Base-by-base conservation (phyloP, 345 rosid genomes). In the Cardamine resedifolia region DNA sequence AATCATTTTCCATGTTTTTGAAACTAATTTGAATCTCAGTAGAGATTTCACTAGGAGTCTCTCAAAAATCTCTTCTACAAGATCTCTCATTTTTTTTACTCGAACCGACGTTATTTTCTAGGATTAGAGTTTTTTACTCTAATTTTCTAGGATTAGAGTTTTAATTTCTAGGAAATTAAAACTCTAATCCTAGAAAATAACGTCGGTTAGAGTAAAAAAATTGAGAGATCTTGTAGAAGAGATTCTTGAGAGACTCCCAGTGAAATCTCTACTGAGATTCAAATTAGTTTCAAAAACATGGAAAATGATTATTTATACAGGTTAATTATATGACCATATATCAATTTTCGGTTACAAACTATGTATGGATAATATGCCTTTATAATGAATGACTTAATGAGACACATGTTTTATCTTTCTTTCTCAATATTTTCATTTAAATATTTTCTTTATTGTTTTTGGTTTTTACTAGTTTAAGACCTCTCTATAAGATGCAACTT, bases 181-280 rank as follows among this genome's bases (percentile, higher is more conserved):
- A 15, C 21, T 4, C 9, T 15, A 60, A 4, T 60, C 31, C 33
- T 60, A 60, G 50, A 60, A 44, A 44, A 44, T n/a, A 44, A n/a
- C 20, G 7, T 44, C 49, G 49, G 20, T 2, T 43, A 43, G 48
- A 43, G 49, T n/a, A 6, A 41, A 3, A 16, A 44, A 44, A 44
- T n/a, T 44, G 49, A 44, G 49, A n/a, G 67, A 63, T 63, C 2
- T 1, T 3, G 3, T 63, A 10, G 53, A 44, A 3, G 39, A 44
- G 53, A 63, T 63, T 63, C 41, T 63, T 27, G 38, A 63, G 53
- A 63, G 67, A 12, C 66, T 43, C 10, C 53, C 53, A 2, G 67
- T 63, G 16, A 63, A 63, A 44, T 62, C 67, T 63, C 4, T 63
- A 16, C 10, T 24, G 5, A 44, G 67, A 44, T 63, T 43, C 53